Evolutionary conservation across 2,329 filamentous ascomycete genomes (phyloP).

Genomic region (Diaporthe capsici): DNA sequence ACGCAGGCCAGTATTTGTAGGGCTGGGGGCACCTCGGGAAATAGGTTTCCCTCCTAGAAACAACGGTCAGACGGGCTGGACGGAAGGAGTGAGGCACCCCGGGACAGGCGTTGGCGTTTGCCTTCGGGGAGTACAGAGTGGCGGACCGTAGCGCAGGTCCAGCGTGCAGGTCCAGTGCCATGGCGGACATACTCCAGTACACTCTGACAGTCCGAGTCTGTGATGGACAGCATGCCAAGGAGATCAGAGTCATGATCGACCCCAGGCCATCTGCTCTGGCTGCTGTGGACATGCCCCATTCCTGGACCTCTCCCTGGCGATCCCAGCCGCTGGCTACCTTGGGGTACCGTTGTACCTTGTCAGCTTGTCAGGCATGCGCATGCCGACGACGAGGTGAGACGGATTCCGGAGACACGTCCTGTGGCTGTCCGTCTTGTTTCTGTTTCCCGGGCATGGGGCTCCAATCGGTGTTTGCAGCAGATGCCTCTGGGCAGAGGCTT

Average conservation of each 20-base stretch:
- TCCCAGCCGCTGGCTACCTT: not conserved
- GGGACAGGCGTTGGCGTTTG: not conserved
- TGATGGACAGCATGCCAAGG: slow-evolving; percentile 4
- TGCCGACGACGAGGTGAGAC: slow-evolving; percentile 23
- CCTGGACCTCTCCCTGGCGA: slow-evolving; percentile 10
- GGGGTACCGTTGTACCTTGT: not conserved
- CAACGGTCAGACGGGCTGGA: not conserved
- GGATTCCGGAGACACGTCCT: slow-evolving; percentile 17
- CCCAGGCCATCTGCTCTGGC: not conserved
- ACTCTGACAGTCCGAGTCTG: slow-evolving; percentile 26
- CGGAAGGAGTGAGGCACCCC: not conserved
- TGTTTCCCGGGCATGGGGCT: slow-evolving; percentile 11
- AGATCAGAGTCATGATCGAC: slow-evolving; percentile 26
- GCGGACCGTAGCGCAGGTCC: slow-evolving; percentile 5
- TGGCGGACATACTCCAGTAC: slow-evolving; percentile 12
- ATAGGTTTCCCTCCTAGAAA: not conserved
- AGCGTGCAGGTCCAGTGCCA: not conserved
- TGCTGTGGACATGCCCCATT: slow-evolving; percentile 9
- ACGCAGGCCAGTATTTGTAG: not conserved
- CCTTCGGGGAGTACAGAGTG: slow-evolving; percentile 19
- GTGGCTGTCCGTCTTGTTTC: slow-evolving; percentile 3
- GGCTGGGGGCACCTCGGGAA: not conserved
- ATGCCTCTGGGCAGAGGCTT: slow-evolving; percentile 6
- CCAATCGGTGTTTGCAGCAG: slow-evolving; percentile 29
- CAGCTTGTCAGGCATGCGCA: slow-evolving; percentile 6